A percentile compares a stretch with the other conserved stretches of the same genome.
Conservation (phyloP, 768 basidiomycete species). For the Collybiopsis confluens region DNA sequence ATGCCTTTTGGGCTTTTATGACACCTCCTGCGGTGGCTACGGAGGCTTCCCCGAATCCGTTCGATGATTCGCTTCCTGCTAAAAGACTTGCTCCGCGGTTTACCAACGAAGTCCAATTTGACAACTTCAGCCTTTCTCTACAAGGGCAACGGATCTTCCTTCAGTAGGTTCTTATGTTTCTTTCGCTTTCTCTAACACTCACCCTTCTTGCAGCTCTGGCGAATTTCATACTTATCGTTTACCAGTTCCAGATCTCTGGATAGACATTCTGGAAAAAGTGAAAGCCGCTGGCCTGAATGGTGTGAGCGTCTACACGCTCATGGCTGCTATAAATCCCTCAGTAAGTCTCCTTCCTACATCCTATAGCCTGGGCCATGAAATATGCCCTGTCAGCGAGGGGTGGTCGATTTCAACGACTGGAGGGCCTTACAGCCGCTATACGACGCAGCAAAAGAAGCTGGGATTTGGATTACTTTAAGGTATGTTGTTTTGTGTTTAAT, state of each 20-base stretch:
- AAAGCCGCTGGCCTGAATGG: conserved; percentile 80
- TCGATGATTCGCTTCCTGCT: not conserved
- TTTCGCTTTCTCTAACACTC: not conserved
- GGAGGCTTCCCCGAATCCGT: not conserved
- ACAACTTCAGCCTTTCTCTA: conserved; percentile 69
- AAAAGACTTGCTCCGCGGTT: not conserved
- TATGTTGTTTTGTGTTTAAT: too few species aligned
- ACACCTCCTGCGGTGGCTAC: not conserved
- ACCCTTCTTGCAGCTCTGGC: conserved; percentile 51
- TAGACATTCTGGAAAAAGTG: conserved; percentile 76
- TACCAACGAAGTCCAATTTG: conserved; percentile 28
- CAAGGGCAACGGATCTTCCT: conserved; percentile 69
- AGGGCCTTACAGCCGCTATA: conserved; percentile 67
- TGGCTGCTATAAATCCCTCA: conserved; percentile 77
- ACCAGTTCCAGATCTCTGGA: conserved; percentile 77
- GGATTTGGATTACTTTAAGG: conserved; percentile 75
- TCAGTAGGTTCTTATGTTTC: conserved; percentile 43
- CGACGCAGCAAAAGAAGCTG: conserved; percentile 68
- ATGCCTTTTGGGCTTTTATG: not conserved
- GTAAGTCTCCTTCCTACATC: too few species aligned
- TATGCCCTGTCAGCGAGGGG: too few species aligned
- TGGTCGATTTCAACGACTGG: conserved; percentile 70
- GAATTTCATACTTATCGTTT: conserved; percentile 84
- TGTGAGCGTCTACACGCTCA: conserved; percentile 75
- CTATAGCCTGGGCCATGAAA: too few species aligned